A percentile compares a stretch with the other conserved stretches of the same genome.
Conservation (phyloP, 305 asterid genomes). For the Fraxinus latifolia region DNA sequence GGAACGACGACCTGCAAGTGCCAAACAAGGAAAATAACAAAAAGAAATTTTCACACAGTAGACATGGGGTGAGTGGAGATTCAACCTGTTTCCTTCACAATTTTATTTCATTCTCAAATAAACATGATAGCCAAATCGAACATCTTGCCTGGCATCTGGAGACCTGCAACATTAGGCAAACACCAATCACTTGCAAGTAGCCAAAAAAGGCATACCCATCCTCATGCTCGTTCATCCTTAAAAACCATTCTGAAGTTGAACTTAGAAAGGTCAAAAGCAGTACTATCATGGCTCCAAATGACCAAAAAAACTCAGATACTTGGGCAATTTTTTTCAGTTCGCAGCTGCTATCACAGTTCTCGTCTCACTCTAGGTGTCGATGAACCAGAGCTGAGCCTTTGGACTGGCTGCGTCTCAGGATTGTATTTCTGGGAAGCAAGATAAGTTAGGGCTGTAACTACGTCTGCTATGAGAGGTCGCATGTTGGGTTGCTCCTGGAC, state of each 20-base stretch:
- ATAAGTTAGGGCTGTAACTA: background rate
- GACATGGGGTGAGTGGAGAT: background rate
- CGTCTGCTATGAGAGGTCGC: constrained; percentile 1
- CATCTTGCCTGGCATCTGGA: background rate
- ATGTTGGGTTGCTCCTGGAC: constrained; percentile 4
- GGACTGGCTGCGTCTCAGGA: background rate
- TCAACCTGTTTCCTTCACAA: background rate
- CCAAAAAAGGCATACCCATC: background rate
- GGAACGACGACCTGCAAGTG: background rate
- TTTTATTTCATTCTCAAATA: background rate
- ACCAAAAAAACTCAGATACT: background rate
- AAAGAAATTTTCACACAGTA: background rate
- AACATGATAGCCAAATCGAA: background rate
- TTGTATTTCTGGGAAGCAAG: constrained; percentile 2
- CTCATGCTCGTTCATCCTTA: background rate
- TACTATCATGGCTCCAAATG: background rate
- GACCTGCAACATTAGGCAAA: background rate
- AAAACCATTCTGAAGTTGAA: background rate
- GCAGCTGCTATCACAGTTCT: background rate
- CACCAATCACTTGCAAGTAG: background rate
- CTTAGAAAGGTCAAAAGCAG: background rate
- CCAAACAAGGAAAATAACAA: background rate
- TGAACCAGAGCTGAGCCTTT: background rate
- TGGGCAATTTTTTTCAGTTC: background rate
- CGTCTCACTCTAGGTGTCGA: background rate